A percentile compares a stretch with the other conserved stretches of the same genome.
These are phyloP conservation scores for Sparassis latifolia DNA, from an alignment of 1,284 basidiomycete genomes.

Conservation along the genomic window DNA sequence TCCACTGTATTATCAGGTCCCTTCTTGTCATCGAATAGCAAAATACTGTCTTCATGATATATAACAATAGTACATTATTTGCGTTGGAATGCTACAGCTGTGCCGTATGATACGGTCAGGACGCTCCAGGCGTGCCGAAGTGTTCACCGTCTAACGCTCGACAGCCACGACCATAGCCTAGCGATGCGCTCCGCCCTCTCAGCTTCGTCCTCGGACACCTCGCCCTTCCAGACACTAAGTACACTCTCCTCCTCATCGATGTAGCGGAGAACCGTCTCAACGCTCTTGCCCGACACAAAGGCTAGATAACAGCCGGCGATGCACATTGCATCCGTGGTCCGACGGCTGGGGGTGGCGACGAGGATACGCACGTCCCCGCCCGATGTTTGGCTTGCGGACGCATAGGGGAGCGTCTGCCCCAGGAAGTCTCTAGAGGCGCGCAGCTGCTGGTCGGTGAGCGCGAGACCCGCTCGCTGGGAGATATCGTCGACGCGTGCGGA, in stretches of 20 bases:
- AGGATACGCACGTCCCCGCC: constrained; percentile 16
- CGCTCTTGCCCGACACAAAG: constrained; percentile 16
- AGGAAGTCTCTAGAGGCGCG: constrained; percentile 24
- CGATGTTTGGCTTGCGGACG: constrained; percentile 3
- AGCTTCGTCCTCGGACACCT: constrained; percentile 24
- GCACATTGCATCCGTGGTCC: constrained; percentile 23
- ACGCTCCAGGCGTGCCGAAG: neutral
- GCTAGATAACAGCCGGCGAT: constrained; percentile 22
- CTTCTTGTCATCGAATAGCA: too few species aligned
- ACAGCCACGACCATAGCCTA: constrained; percentile 20
- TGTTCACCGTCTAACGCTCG: constrained; percentile 5
- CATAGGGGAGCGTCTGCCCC: constrained; percentile 17
- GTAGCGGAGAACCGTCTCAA: constrained; percentile 16
- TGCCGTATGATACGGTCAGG: too few species aligned
- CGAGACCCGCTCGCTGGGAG: constrained; percentile 15
- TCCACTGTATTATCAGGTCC: too few species aligned
- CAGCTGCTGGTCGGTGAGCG: constrained; percentile 22
- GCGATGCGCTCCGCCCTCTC: constrained; percentile 21
- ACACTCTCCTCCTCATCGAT: constrained; percentile 22
- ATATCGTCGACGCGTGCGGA: constrained; percentile 2
- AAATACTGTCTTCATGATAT: too few species aligned
- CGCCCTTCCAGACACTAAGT: constrained; percentile 25
- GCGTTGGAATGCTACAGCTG: too few species aligned
- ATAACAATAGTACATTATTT: too few species aligned
- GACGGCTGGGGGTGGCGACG: constrained; percentile 17